A percentile compares a stretch with the other conserved stretches of the same genome.
Evolutionary conservation across 352 stramenopile genomes (phyloP).

Genomic region (Pythium grandisporangium): DNA sequence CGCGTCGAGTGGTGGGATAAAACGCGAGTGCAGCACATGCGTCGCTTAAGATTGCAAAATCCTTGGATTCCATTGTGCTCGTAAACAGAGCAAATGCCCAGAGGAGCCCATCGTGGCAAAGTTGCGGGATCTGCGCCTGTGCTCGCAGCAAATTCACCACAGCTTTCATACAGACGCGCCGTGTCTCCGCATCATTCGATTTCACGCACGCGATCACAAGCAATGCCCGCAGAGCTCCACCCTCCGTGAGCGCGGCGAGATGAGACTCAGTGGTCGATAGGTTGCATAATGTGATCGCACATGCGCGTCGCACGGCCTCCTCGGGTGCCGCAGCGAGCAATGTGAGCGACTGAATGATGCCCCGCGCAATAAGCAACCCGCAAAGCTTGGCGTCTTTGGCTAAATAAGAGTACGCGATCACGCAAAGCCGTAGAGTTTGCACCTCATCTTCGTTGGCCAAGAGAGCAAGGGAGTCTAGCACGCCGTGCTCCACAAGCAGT

Average conservation of each 20-base stretch:
- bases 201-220: conserved; percentile 79
- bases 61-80: conserved; percentile 33
- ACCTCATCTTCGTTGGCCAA: conserved; percentile 40
- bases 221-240: conserved; percentile 83
- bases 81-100: conserved; percentile 65
- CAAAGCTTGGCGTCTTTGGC: conserved; percentile 39
- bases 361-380: conserved; percentile 31
- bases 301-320: conserved; percentile 55
- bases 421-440: conserved; percentile 47
- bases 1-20: conserved; percentile 33
- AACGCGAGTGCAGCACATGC: conserved; percentile 53
- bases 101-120: conserved; percentile 61
- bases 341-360: conserved; percentile 66
- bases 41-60: conserved; percentile 56
- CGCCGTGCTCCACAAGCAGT: conserved; percentile 33
- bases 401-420: conserved; percentile 56
- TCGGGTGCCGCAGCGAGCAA: conserved; percentile 57
- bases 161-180: conserved; percentile 59
- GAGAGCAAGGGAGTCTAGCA: conserved; percentile 37
- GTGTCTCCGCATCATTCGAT: conserved; percentile 67
- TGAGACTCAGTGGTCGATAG: conserved; percentile 85
- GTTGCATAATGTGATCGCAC: conserved; percentile 90
- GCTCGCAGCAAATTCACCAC: conserved; percentile 58
- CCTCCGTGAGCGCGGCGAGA: conserved; percentile 83
- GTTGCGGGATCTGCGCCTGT: conserved; percentile 28